Conservation (phyloP, 257 asterid species). For the Primulina eburnea region DNA sequence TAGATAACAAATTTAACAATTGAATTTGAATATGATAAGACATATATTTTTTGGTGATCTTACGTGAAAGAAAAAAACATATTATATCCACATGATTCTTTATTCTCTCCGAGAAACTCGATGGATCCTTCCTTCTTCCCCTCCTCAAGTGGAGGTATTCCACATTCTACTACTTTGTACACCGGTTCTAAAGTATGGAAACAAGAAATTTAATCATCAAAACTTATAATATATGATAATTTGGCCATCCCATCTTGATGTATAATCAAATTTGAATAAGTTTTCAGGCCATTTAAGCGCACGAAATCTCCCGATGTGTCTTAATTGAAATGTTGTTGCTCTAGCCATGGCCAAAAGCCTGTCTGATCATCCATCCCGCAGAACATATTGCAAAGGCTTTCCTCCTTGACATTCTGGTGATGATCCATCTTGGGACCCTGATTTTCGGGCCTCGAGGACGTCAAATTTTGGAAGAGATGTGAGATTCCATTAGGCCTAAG, state of each 20-base stretch:
- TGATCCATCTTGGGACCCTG: conserved; percentile 30
- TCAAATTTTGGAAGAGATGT: conserved; percentile 35
- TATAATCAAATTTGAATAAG: too few species aligned
- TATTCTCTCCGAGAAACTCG: neutral
- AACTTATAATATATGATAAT: neutral
- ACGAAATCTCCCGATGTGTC: neutral
- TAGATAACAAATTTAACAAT: neutral
- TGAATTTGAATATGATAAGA: neutral
- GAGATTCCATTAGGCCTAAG: conserved; percentile 30
- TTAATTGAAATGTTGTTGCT: conserved; percentile 71
- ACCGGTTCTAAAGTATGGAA: neutral
- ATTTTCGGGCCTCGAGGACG: conserved; percentile 30
- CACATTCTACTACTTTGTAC: neutral
- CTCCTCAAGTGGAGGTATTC: neutral
- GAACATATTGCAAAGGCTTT: conserved; percentile 79
- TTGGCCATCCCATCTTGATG: neutral
- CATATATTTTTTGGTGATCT: neutral
- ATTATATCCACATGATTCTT: neutral
- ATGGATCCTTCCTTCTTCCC: neutral
- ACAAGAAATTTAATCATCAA: neutral
- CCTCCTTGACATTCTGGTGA: conserved; percentile 65
- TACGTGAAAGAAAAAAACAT: neutral
- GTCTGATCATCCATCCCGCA: conserved; percentile 84
- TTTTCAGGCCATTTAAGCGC: neutral
- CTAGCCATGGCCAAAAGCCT: conserved; percentile 98